A percentile compares a stretch with the other conserved stretches of the same genome.
Evolutionary conservation across 805 yeast genomes (phyloP).

Genomic region (Teunomyces gatunensis): DNA sequence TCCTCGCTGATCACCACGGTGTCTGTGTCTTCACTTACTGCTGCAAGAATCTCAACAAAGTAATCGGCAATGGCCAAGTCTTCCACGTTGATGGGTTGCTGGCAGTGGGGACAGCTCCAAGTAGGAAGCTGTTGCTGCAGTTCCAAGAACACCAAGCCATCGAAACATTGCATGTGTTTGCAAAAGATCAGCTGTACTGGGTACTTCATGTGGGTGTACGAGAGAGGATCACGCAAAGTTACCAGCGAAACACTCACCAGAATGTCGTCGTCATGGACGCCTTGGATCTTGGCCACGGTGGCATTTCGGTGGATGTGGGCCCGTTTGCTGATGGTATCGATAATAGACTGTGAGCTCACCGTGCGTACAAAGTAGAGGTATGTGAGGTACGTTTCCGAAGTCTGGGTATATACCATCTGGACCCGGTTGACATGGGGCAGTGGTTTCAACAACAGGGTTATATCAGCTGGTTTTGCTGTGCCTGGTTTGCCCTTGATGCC

Average conservation of each 20-base stretch:
- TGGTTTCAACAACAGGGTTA: slow-evolving; percentile 49
- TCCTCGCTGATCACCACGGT: slow-evolving; percentile 64
- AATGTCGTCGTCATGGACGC: slow-evolving; percentile 58
- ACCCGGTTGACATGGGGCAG: slow-evolving; percentile 40
- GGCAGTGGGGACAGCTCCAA: slow-evolving; percentile 90
- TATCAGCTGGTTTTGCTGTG: slow-evolving; percentile 77
- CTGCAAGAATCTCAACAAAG: slow-evolving; percentile 56
- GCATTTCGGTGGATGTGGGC: slow-evolving; percentile 53
- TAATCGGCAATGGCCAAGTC: slow-evolving; percentile 76
- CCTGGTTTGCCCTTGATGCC: slow-evolving; percentile 79
- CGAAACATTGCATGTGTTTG: slow-evolving; percentile 85
- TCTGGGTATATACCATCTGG: slow-evolving; percentile 57
- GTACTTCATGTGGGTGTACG: slow-evolving; percentile 62
- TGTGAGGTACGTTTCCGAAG: slow-evolving; percentile 48
- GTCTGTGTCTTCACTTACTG: slow-evolving; percentile 56
- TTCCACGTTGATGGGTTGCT: slow-evolving; percentile 45
- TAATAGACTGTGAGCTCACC: slow-evolving; percentile 19
- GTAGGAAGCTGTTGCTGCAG: slow-evolving; percentile 78
- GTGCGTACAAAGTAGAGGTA: slow-evolving; percentile 59
- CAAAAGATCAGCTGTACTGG: slow-evolving; percentile 76
- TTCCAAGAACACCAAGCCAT: slow-evolving; percentile 67
- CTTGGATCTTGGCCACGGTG: slow-evolving; percentile 47
- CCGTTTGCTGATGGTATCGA: slow-evolving; percentile 24
- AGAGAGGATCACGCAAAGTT: slow-evolving; percentile 75
- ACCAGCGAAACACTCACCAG: slow-evolving; percentile 62